A percentile compares a stretch with the other conserved stretches of the same genome.
phyloP scores from a whole-genome alignment of 257 asterid species.

The Schizonepeta tenuifolia region DNA sequence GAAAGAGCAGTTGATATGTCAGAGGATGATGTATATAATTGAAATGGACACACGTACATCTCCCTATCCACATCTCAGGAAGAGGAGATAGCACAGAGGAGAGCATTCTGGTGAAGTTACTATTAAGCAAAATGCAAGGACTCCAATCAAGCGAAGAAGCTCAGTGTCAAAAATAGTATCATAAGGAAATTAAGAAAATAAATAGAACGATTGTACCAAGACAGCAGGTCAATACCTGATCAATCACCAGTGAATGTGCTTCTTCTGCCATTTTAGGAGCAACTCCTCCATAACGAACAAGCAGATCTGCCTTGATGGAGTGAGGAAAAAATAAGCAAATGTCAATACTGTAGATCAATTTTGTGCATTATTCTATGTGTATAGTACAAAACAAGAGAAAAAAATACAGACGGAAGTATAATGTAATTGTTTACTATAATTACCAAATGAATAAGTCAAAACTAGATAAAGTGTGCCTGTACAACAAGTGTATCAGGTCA shows the following conservation, averaged over 20 bases:
- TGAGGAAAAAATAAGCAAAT: slow-evolving; percentile 26
- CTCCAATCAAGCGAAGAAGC: background rate
- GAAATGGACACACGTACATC: background rate
- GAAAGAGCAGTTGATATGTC: slow-evolving; percentile 21
- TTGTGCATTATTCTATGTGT: slow-evolving; percentile 5
- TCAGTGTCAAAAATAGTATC: slow-evolving; percentile 6
- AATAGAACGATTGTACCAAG: slow-evolving; percentile 9
- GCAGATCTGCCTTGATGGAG: slow-evolving; percentile 82
- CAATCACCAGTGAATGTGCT: slow-evolving; percentile 86
- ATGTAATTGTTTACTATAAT: slow-evolving; percentile 10
- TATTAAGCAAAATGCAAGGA: background rate
- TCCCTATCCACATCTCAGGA: background rate
- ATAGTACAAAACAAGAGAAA: background rate
- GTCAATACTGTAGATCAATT: background rate
- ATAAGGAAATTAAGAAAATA: background rate
- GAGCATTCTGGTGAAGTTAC: background rate
- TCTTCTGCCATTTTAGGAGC: slow-evolving; percentile 99
- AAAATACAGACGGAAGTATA: background rate
- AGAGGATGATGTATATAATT: slow-evolving; percentile 4
- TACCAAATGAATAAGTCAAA: background rate
- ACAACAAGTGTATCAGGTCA: slow-evolving; percentile 11
- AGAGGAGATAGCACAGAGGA: background rate
- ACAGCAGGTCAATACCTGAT: slow-evolving; percentile 59
- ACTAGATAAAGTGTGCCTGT: slow-evolving; percentile 8
- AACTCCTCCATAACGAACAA: slow-evolving; percentile 89